Evolutionary conservation across 1,284 basidiomycete species (phyloP).

Genomic region (Ganoderma sinense): DNA sequence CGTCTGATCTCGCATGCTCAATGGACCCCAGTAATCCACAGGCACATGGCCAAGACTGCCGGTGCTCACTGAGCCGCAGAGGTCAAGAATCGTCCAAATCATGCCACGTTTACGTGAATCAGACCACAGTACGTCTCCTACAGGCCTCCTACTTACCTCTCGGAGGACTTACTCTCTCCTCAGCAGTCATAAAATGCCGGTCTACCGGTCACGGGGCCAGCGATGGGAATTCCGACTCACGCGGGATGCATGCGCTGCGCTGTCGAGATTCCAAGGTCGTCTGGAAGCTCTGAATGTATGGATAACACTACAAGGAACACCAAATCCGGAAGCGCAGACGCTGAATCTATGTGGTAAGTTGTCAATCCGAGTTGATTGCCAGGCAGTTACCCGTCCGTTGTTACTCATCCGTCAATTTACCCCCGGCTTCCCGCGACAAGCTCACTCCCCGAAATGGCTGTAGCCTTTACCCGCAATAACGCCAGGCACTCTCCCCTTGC

Average conservation of each 20-base stretch:
- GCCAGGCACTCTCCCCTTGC: conserved; percentile 2
- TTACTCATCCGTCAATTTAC: neutral
- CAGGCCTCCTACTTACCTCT: neutral
- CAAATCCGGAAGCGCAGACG: conserved; percentile 4
- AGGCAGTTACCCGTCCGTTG: neutral
- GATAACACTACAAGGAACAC: conserved; percentile 10
- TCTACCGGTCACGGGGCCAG: neutral
- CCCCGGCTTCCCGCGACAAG: conserved; percentile 11
- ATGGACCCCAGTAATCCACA: neutral
- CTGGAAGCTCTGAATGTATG: conserved; percentile 1
- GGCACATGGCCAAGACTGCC: neutral
- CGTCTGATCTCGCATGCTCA: neutral
- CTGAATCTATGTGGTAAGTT: conserved; percentile 7
- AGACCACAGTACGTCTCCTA: neutral
- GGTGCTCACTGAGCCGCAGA: neutral
- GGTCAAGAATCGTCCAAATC: neutral
- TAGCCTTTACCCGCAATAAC: neutral
- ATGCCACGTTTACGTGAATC: neutral
- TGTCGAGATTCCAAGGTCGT: conserved; percentile 7
- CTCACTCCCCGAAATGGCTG: conserved; percentile 8
- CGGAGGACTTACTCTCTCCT: neutral
- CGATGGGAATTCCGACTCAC: neutral
- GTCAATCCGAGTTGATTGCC: neutral
- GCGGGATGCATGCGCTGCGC: neutral
- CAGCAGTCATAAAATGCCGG: neutral